phyloP scores from a whole-genome alignment of 208 protist genomes.

The Crithidia expoeki region DNA sequence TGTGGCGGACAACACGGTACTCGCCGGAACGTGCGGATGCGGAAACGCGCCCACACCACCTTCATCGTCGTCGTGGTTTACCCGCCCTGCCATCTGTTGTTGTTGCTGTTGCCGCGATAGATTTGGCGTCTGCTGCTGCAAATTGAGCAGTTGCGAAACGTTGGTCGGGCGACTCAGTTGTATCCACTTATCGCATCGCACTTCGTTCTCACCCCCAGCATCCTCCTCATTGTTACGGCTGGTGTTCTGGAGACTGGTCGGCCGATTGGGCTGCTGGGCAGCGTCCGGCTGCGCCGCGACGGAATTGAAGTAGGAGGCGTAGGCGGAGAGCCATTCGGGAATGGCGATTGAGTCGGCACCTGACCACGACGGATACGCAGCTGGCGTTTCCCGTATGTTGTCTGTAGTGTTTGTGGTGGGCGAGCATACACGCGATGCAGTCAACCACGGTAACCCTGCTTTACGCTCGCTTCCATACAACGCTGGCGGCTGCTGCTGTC shows the following conservation, averaged over 20 bases:
- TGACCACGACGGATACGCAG: background rate
- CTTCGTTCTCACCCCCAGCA: background rate
- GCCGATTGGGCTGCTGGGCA: background rate
- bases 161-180: background rate
- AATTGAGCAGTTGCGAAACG: background rate
- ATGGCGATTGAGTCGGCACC: background rate
- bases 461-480: background rate
- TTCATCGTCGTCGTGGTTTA: background rate
- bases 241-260: background rate
- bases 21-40: conserved; percentile 20
- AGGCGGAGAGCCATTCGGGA: conserved; percentile 29
- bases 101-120: background rate
- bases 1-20: conserved; percentile 14
- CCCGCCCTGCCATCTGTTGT: background rate
- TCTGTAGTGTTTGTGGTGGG: background rate
- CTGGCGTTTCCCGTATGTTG: background rate
- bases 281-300: background rate
- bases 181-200: background rate
- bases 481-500: background rate
- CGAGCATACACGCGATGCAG: background rate
- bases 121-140: background rate
- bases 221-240: background rate
- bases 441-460: no score
- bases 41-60: conserved; percentile 9
- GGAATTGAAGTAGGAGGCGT: conserved; percentile 22